These are phyloP conservation scores for Martiniozyma abietophila DNA, from an alignment of 805 yeast genomes.

Conservation along the genomic window DNA sequence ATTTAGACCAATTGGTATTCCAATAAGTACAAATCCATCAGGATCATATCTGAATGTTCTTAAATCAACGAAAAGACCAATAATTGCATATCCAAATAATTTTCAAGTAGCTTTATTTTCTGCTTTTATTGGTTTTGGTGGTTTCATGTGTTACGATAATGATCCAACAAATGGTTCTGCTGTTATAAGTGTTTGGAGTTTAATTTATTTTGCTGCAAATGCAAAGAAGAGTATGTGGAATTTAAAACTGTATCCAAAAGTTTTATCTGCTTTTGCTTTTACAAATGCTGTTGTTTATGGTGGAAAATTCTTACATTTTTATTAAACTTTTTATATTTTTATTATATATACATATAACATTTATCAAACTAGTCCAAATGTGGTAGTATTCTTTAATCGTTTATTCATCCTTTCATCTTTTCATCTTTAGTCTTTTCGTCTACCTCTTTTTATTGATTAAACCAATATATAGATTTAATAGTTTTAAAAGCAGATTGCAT, in stretches of 20 bases:
- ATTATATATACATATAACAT: conserved; percentile 1
- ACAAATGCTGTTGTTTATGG: conserved; percentile 64
- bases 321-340: not conserved
- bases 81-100: conserved; percentile 22
- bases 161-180: conserved; percentile 77
- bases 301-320: conserved; percentile 28
- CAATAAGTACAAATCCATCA: conserved; percentile 11
- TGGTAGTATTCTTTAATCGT: not conserved
- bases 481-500: no score
- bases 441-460: no score
- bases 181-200: conserved; percentile 71
- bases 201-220: conserved; percentile 63
- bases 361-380: no score
- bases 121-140: conserved; percentile 53
- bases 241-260: conserved; percentile 52
- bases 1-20: conserved; percentile 15
- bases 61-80: not conserved
- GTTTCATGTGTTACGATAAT: conserved; percentile 67
- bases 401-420: not conserved
- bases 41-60: not conserved
- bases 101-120: conserved; percentile 41
- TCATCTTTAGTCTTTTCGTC: no score
- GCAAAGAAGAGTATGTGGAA: conserved; percentile 49
- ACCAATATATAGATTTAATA: no score
- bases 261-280: conserved; percentile 47